Evolutionary conservation across 345 rosid genomes (phyloP), one percentile per base, ranked within the genome.

Genomic region (Mallotus nudiflorus): DNA sequence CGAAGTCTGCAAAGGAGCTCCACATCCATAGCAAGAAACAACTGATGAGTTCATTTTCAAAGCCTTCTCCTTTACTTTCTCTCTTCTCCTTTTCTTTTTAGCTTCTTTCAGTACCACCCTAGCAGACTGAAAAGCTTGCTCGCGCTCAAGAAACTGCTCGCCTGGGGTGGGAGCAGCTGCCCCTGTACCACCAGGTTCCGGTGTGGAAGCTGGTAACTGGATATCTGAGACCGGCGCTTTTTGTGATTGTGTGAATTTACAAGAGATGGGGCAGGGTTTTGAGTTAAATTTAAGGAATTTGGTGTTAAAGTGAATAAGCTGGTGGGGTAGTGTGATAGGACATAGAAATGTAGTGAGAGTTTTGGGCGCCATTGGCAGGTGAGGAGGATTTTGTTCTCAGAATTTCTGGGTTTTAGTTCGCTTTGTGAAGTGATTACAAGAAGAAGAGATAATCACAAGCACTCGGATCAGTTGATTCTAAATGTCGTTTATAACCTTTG

Each of bases 1-100:
- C 70, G 72, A 71, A 1, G 92, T 91, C 75, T 94, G 97, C 85
- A 94, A 82, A 42, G 97, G 96, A 78, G 98, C 96, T 75, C 98
- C 98, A 40, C 98, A 91, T 0, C 98, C 98, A 39, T 94, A 94
- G 58, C 98, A 94, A 75, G 82, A 75, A 11, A 88, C 82, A 24
- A 81, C 75, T 0, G 78, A 83, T 2, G 85, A 73, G 19, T 78
- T 82, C 28, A 76, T 73, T 66, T 82, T 89, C 70, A 81, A 62
- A 18, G 75, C 63, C 77, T 58, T 73, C 35, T 70, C 86, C 15
- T 9, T 42, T 9, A 42, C 46, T 42, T 70, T 82, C 65, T 79
- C 77, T 66, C 66, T 82, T 72, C 73, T 80, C 77, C 73, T 79
- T 60, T 78, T 81, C 81, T 75, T 85, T 81, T 83, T 87, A 29